Conservation (phyloP, 2,329 filamentous ascomycete species). For the Aureobasidium sp. region DNA sequence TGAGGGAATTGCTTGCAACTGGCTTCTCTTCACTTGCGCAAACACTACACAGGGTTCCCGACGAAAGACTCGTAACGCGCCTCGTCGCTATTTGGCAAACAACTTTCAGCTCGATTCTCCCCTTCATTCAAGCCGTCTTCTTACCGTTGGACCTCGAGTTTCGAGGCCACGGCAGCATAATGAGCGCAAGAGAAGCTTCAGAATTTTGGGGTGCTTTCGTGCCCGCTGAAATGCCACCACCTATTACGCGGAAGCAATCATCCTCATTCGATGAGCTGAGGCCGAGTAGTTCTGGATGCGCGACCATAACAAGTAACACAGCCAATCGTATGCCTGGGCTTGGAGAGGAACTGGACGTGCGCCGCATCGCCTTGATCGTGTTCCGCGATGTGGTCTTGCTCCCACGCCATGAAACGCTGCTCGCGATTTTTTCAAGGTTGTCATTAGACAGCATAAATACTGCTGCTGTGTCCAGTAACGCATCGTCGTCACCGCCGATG, state of each 20-base stretch:
- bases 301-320: conserved; percentile 21
- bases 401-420: conserved; percentile 79
- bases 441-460: conserved; percentile 66
- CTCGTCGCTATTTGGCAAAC: conserved; percentile 92
- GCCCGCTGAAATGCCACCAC: conserved; percentile 30
- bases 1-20: conserved; percentile 66
- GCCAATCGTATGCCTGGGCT: conserved; percentile 33
- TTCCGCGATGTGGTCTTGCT: conserved; percentile 87
- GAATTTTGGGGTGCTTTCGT: conserved; percentile 79
- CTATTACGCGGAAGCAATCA: neutral
- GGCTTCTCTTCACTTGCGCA: conserved; percentile 84
- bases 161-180: conserved; percentile 70
- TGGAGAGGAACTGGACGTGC: conserved; percentile 67
- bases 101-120: conserved; percentile 82
- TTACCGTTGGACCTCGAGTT: conserved; percentile 90
- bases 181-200: conserved; percentile 68
- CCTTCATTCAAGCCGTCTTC: conserved; percentile 93
- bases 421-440: conserved; percentile 81
- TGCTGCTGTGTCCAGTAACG: conserved; percentile 29
- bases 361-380: conserved; percentile 77
- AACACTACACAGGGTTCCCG: conserved; percentile 67
- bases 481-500: conserved; percentile 18
- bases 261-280: conserved; percentile 34
- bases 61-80: conserved; percentile 82
- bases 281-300: conserved; percentile 34